phyloP scores from a whole-genome alignment of 2,329 filamentous ascomycete species.

The Pseudocercospora eumusae region DNA sequence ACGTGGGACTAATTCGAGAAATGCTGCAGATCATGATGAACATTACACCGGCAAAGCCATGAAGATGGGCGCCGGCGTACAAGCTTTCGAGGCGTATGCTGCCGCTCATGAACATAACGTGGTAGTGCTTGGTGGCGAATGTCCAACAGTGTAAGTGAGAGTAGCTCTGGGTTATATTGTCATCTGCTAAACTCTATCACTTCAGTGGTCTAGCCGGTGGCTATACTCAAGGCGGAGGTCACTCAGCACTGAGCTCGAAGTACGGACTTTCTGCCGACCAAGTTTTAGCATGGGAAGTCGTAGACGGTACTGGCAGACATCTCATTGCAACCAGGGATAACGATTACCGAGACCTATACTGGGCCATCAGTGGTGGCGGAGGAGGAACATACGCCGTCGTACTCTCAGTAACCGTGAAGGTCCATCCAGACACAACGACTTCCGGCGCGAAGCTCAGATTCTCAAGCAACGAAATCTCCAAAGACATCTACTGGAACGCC shows the following conservation, averaged over 20 bases:
- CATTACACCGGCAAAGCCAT: slow-evolving; percentile 54
- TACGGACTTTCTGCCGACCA: slow-evolving; percentile 33
- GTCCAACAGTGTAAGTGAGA: slow-evolving; percentile 48
- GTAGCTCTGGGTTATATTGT: background rate
- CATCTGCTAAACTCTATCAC: background rate
- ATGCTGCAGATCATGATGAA: slow-evolving; percentile 1
- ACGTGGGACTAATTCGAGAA: background rate
- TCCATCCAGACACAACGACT: slow-evolving; percentile 24
- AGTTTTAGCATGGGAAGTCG: slow-evolving; percentile 27
- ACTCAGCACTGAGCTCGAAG: background rate
- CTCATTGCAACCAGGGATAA: slow-evolving; percentile 38
- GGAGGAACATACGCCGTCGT: slow-evolving; percentile 47
- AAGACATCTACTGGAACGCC: slow-evolving; percentile 20
- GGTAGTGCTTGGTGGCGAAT: slow-evolving; percentile 56
- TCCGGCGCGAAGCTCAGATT: slow-evolving; percentile 33
- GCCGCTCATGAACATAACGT: slow-evolving; percentile 49
- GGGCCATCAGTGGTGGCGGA: slow-evolving; percentile 56
- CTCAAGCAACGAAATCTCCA: slow-evolving; percentile 18
- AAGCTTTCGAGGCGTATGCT: slow-evolving; percentile 52
- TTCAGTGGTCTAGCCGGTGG: background rate
- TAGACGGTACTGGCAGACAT: slow-evolving; percentile 27
- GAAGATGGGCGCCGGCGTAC: slow-evolving; percentile 56
- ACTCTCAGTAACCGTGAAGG: slow-evolving; percentile 25
- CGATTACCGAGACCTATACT: slow-evolving; percentile 54
- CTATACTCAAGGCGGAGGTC: background rate